Evolutionary conservation across 2,329 filamentous ascomycete species (phyloP).

Genomic region (Diaporthe capsici): DNA sequence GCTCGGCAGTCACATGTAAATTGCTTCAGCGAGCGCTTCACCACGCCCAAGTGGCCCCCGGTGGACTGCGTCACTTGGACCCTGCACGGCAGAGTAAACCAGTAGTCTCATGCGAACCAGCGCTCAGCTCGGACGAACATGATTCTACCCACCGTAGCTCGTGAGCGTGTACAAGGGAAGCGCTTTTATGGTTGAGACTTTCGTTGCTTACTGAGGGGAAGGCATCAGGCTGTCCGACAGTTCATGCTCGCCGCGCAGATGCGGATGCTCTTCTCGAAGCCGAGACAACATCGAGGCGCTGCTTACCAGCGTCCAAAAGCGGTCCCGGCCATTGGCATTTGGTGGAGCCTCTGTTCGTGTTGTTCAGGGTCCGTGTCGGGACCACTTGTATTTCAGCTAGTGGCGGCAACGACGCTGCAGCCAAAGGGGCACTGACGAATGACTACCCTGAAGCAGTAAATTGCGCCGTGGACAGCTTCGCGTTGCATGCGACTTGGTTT

Average conservation of each 20-base stretch:
- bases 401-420: slow-evolving; percentile 31
- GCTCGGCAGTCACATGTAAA: slow-evolving; percentile 31
- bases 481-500: not conserved
- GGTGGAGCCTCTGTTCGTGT: slow-evolving; percentile 22
- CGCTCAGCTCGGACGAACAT: slow-evolving; percentile 1
- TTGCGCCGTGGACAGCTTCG: slow-evolving; percentile 23
- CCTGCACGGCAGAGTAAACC: slow-evolving; percentile 13
- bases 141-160: not conserved
- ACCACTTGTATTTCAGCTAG: slow-evolving; percentile 24
- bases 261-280: not conserved
- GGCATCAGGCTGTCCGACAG: not conserved
- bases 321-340: not conserved
- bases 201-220: not conserved
- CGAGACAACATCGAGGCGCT: not conserved
- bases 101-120: not conserved
- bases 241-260: not conserved
- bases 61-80: slow-evolving; percentile 28
- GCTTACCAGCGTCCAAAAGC: not conserved
- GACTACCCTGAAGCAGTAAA: slow-evolving; percentile 25
- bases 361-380: slow-evolving; percentile 19
- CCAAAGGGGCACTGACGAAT: slow-evolving; percentile 26
- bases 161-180: not conserved
- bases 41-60: slow-evolving; percentile 1
- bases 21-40: slow-evolving; percentile 12
- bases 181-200: not conserved